Percentiles rank a stretch among this genome's conserved stretches.
Conservation (phyloP, 331 rosid genomes). For the Saraca asoca region DNA sequence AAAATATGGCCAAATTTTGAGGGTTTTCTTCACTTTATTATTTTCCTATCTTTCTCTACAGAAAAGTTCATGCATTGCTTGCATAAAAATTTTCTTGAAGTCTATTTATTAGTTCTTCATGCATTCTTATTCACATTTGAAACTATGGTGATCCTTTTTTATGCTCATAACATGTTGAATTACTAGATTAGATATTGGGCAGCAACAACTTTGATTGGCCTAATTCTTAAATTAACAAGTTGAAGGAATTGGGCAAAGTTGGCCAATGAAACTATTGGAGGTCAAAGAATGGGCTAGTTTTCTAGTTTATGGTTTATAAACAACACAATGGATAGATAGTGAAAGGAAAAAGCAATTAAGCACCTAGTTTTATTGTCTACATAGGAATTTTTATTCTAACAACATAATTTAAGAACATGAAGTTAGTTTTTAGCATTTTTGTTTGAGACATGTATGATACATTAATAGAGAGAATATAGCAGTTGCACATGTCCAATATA, state of each 20-base stretch:
- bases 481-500: no score
- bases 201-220: background rate
- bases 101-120: no score
- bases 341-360: no score
- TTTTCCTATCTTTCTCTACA: no score
- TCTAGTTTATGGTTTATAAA: background rate
- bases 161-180: no score
- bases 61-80: no score
- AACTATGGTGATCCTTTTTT: no score
- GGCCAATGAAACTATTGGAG: background rate
- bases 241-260: background rate
- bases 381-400: background rate
- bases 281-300: constrained; percentile 19
- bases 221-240: background rate
- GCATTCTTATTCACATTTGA: no score
- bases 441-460: background rate
- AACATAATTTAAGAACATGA: background rate
- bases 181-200: background rate
- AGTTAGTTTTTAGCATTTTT: background rate
- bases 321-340: background rate
- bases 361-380: background rate
- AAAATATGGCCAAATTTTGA: no score
- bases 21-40: no score
- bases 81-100: no score
- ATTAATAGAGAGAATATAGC: no score